Evolutionary conservation across 768 basidiomycete genomes (phyloP), one percentile per base, ranked within the genome.

Genomic region (Boletus vinaceobasis): DNA sequence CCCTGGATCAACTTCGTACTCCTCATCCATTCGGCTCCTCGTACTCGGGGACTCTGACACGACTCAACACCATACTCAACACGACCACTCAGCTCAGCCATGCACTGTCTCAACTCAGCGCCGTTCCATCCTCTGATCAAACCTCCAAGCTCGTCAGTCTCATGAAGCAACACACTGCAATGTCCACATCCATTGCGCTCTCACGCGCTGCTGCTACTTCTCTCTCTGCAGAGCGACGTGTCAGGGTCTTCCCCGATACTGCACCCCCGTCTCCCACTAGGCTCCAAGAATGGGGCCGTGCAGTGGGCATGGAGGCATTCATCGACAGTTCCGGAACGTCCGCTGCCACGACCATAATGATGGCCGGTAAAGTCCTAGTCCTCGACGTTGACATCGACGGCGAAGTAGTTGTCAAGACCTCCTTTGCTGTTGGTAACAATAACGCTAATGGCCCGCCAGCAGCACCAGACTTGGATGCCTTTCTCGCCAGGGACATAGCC

Each of bases 331-430:
- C 77, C 55, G 79, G 78, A 15, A 37, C 55, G 15, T 60, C 65
- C n/a, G 45, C 61, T 42, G 73, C 73, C 26, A 73, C 79, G 38
- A 84, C 79, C 0, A 72, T 89, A 37, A 78, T 86, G 19, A 78
- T 90, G 36, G 90, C 84, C 4, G 90, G 90, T 2, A 89, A 89
- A 66, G 83, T 90, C n/a, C 73, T 92, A 10, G 88, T 91, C 33
- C 72, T 91, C 50, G 90, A 92, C 65, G 77, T 90, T 55, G 85
- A 88, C 60, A 79, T 92, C 58, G 69, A 72, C 13, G 69, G 62
- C 44, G 56, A 57, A 27, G 77, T 79, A 0, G 79, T 74, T 38
- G 81, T 89, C 60, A 91, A 88, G 66, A 88, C 86, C 2, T 84
- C 87, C 8, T 90, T 87, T 67, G 90, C 87, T 1, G 76, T 82